Conservation (phyloP, 805 yeast genomes). For the Millerozyma acaciae region DNA sequence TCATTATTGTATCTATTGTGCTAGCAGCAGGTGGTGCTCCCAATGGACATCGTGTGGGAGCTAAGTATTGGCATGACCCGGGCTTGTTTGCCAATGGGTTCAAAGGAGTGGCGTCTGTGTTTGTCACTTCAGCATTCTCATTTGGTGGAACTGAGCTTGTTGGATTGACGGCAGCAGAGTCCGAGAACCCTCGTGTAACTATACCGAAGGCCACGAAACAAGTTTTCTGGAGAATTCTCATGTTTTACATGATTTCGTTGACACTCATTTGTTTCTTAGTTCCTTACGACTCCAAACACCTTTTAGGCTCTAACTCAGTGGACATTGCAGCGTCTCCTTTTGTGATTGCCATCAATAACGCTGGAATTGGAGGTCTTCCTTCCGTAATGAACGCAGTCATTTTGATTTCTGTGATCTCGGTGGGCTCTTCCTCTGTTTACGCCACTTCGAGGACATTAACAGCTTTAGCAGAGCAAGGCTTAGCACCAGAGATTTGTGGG, state of each 20-base stretch:
- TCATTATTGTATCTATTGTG: slow-evolving; percentile 56
- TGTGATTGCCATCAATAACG: slow-evolving; percentile 66
- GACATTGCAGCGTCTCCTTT: slow-evolving; percentile 71
- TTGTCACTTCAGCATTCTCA: slow-evolving; percentile 74
- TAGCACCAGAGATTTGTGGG: slow-evolving; percentile 57
- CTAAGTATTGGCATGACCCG: slow-evolving; percentile 56
- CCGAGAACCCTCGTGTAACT: slow-evolving; percentile 60
- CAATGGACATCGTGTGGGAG: slow-evolving; percentile 51
- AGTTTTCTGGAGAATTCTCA: slow-evolving; percentile 75
- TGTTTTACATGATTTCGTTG: slow-evolving; percentile 62
- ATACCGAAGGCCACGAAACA: slow-evolving; percentile 76
- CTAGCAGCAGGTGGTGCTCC: slow-evolving; percentile 57
- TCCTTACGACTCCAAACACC: slow-evolving; percentile 53
- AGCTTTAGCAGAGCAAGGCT: slow-evolving; percentile 62
- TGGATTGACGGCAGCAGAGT: slow-evolving; percentile 76
- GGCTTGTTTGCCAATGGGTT: slow-evolving; percentile 67
- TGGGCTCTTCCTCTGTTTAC: slow-evolving; percentile 69
- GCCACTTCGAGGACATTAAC: slow-evolving; percentile 69
- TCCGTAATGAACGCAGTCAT: slow-evolving; percentile 69
- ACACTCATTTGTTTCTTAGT: slow-evolving; percentile 61
- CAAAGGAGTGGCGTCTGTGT: slow-evolving; percentile 69
- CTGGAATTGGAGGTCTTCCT: slow-evolving; percentile 64
- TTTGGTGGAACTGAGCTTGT: slow-evolving; percentile 73
- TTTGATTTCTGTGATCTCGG: slow-evolving; percentile 64
- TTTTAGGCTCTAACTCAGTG: slow-evolving; percentile 45